Base-by-base conservation (phyloP, 768 basidiomycete species). In the Porpolomopsis calyptriformis region DNA sequence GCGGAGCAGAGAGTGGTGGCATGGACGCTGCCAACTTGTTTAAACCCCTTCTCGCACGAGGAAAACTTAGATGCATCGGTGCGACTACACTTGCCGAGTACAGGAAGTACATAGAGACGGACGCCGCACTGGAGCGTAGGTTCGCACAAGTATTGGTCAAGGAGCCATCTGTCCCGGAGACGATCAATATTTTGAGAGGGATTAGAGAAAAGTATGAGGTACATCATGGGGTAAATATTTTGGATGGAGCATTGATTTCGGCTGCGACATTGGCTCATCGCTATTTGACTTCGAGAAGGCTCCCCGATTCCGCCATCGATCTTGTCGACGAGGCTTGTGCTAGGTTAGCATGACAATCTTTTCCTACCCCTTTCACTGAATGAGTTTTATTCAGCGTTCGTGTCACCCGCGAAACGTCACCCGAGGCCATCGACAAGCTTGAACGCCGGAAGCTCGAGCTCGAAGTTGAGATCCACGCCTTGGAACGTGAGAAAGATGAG, bases 21-120 rank as follows among this genome's bases (percentile, higher is more conserved):
- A 92, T 96, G 89, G 92, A 96, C 56, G 93, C 91, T 0, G 85
- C 78, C 6, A 93, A 91, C 62, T 66, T 94, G 19, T 84, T 94
- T 67, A 96, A 96, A 61, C 94, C 94, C 4, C 72, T 90, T 50
- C 72, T 98, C 18, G 88, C 90, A 19, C 82, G 85, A 54, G 93
- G 84, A 48, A 92, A 85, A 60, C 61, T 73, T 40, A 65, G 70
- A 29, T 76, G 74, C 64, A 89, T 94, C 47, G 90, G 92, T 46
- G 92, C 93, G 2, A 97, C 93, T 0, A 97, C 93, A 0, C 74
- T 96, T 1, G 77, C 82, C 29, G 92, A 97, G 60, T 97, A 96
- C 62, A 70, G 87, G 48, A 86, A 93, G 61, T 86, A 89, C 61
- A 91, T 96, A 58, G 91, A 96, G 65, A 87, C 83, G 39, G 92